Percentiles rank a stretch among this genome's conserved stretches.
These are phyloP conservation scores for Aureobasidium sp. DNA, from an alignment of 2,329 filamentous ascomycete genomes.

Conservation along the genomic window DNA sequence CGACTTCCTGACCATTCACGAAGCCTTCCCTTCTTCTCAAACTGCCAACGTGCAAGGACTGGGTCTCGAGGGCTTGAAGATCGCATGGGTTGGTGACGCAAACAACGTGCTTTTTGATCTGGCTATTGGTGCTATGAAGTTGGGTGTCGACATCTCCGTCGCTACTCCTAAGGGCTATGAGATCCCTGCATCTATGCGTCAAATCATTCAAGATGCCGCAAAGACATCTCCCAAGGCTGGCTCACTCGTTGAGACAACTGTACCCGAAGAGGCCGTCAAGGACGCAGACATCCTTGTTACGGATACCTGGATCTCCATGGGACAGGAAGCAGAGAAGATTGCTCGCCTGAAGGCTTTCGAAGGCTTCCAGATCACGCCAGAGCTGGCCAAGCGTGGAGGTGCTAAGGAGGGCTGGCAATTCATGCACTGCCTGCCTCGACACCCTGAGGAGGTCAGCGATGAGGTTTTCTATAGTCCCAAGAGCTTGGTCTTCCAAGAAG, in stretches of 20 bases:
- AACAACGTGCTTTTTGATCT: slow-evolving; percentile 97
- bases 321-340: slow-evolving; percentile 78
- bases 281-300: slow-evolving; percentile 86
- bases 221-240: slow-evolving; percentile 53
- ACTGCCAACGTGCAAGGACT: slow-evolving; percentile 42
- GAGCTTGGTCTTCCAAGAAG: slow-evolving; percentile 87
- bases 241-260: slow-evolving; percentile 64
- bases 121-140: slow-evolving; percentile 78
- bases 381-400: slow-evolving; percentile 74
- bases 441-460: slow-evolving; percentile 87
- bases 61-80: slow-evolving; percentile 74
- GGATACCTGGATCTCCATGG: slow-evolving; percentile 98
- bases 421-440: slow-evolving; percentile 94
- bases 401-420: slow-evolving; percentile 91
- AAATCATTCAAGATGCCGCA: slow-evolving; percentile 61
- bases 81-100: slow-evolving; percentile 93
- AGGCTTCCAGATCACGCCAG: slow-evolving; percentile 85
- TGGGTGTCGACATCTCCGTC: slow-evolving; percentile 78
- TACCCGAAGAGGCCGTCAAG: slow-evolving; percentile 79
- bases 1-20: slow-evolving; percentile 85
- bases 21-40: slow-evolving; percentile 53
- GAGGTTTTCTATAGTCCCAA: slow-evolving; percentile 86
- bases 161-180: slow-evolving; percentile 80
- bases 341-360: slow-evolving; percentile 74
- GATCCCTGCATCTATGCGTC: slow-evolving; percentile 68